A percentile compares a stretch with the other conserved stretches of the same genome.
Evolutionary conservation across 768 basidiomycete genomes (phyloP).

Genomic region (Russula griseocarnosa): DNA sequence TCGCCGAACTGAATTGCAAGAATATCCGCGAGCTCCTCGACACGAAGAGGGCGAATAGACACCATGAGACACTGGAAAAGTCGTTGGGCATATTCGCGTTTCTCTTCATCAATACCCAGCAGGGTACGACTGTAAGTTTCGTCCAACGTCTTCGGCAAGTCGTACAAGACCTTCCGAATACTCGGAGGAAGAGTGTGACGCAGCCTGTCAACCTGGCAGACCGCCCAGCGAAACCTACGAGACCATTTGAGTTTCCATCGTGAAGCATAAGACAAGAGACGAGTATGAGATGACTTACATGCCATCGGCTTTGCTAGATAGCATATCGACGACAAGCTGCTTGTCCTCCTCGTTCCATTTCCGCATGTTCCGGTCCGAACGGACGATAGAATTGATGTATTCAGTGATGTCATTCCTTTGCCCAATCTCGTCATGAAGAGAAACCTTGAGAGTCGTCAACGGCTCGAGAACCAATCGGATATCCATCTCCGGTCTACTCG

Average conservation of each 20-base stretch:
- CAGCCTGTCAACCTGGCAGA: conserved; percentile 3
- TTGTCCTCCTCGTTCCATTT: neutral
- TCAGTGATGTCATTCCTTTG: neutral
- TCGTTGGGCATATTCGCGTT: neutral
- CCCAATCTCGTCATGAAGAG: neutral
- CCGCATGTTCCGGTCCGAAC: neutral
- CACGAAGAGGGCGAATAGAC: conserved; percentile 8
- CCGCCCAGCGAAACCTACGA: conserved; percentile 7
- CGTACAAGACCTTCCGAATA: neutral
- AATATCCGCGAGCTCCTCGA: conserved; percentile 16
- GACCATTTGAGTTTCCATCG: neutral
- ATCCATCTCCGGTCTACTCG: neutral
- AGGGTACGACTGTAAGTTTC: neutral
- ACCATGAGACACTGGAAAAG: conserved; percentile 6
- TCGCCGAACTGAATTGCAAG: conserved; percentile 12
- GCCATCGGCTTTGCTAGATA: conserved; percentile 12
- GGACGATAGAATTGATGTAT: too few relatives aligned
- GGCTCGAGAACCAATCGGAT: neutral
- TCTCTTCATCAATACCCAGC: neutral
- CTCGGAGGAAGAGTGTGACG: neutral
- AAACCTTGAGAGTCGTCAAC: neutral
- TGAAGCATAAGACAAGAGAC: neutral
- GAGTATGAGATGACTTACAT: conserved; percentile 9
- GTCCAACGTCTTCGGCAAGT: neutral
- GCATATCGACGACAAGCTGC: neutral